phyloP scores from a whole-genome alignment of 352 stramenopile species.

The Phytophthora sp. region DNA sequence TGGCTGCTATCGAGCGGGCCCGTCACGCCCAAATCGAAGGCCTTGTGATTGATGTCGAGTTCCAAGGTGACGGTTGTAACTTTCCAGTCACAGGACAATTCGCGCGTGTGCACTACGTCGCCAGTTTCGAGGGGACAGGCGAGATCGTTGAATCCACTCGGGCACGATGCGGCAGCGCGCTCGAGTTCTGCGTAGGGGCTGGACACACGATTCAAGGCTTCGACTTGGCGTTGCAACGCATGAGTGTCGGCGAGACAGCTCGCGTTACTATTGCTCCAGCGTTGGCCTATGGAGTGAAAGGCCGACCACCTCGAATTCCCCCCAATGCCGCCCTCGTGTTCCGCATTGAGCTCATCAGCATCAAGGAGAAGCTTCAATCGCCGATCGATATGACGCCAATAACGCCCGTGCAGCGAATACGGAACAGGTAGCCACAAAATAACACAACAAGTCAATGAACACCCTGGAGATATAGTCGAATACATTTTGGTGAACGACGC shows the following conservation, averaged over 20 bases:
- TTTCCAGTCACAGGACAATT: constrained; percentile 69
- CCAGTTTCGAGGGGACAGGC: constrained; percentile 53
- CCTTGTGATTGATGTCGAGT: constrained; percentile 57
- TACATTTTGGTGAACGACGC: too few relatives aligned
- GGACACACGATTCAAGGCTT: constrained; percentile 76
- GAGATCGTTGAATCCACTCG: constrained; percentile 74
- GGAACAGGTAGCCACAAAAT: constrained; percentile 28
- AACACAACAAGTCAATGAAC: neutral
- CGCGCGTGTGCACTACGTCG: constrained; percentile 75
- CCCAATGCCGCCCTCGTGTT: constrained; percentile 77
- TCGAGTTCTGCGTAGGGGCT: constrained; percentile 78
- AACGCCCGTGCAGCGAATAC: constrained; percentile 29
- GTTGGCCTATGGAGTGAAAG: constrained; percentile 78
- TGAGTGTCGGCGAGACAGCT: constrained; percentile 80
- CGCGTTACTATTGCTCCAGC: constrained; percentile 65
- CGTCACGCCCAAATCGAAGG: constrained; percentile 49
- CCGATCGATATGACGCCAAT: constrained; percentile 21
- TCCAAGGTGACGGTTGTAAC: constrained; percentile 61
- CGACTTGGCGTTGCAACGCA: constrained; percentile 70
- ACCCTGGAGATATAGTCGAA: too few relatives aligned
- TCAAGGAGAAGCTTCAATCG: constrained; percentile 75
- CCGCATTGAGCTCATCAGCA: constrained; percentile 81
- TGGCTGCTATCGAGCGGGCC: constrained; percentile 52
- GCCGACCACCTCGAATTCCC: constrained; percentile 67
- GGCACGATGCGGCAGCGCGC: constrained; percentile 49